A percentile compares a stretch with the other conserved stretches of the same genome.
phyloP scores from a whole-genome alignment of 495 filamentous ascomycete genomes.

The Mytilinidion resinicola region DNA sequence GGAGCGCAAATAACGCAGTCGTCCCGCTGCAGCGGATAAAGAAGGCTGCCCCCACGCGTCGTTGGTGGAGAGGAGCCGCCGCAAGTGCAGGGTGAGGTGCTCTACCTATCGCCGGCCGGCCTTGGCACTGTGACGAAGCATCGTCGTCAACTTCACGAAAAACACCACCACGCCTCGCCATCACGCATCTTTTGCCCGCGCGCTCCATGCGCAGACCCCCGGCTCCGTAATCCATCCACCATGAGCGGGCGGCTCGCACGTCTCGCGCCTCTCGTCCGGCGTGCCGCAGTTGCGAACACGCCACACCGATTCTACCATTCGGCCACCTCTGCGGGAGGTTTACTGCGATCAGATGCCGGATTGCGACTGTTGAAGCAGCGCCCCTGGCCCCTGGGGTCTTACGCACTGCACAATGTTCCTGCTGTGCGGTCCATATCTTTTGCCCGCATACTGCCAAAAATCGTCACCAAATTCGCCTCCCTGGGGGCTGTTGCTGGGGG shows the following conservation, averaged over 20 bases:
- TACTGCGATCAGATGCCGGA: conserved; percentile 59
- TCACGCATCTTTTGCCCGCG: background rate
- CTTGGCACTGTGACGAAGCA: conserved; percentile 1
- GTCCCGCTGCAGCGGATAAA: background rate
- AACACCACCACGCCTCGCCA: background rate
- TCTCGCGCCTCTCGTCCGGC: conserved; percentile 59
- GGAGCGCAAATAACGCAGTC: background rate
- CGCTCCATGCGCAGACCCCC: background rate
- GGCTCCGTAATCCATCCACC: conserved; percentile 21
- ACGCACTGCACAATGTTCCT: conserved; percentile 77
- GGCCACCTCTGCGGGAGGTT: conserved; percentile 56
- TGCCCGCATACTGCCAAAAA: conserved; percentile 72
- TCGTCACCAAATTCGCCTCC: conserved; percentile 78
- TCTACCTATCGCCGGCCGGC: background rate
- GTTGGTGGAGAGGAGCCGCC: background rate
- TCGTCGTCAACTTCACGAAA: background rate
- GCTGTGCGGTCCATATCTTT: conserved; percentile 84
- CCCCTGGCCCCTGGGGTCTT: conserved; percentile 68
- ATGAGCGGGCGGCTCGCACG: conserved; percentile 82
- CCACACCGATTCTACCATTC: conserved; percentile 61
- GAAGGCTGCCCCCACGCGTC: background rate
- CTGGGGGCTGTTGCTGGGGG: conserved; percentile 89
- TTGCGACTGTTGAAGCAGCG: conserved; percentile 53
- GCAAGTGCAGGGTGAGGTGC: background rate
- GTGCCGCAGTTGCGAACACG: conserved; percentile 40